Percentiles rank a stretch among this genome's conserved stretches.
These are phyloP conservation scores for Sordaria brevicollis DNA, from an alignment of 495 filamentous ascomycete species.

Conservation along the genomic window DNA sequence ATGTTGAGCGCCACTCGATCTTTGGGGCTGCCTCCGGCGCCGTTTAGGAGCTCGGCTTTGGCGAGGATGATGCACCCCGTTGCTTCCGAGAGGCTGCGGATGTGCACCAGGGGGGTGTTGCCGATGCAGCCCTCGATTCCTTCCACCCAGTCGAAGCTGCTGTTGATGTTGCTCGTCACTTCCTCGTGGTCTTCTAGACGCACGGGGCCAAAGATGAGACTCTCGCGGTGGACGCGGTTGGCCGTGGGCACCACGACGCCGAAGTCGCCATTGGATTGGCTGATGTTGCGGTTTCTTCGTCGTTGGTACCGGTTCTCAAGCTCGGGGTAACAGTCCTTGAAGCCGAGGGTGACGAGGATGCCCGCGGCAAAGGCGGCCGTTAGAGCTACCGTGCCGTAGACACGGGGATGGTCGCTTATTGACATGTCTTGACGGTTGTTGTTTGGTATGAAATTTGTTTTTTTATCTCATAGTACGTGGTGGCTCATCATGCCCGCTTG, in stretches of 20 bases:
- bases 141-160: constrained; percentile 32
- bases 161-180: constrained; percentile 3
- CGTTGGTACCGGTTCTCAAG: constrained; percentile 52
- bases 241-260: neutral
- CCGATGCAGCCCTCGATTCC: constrained; percentile 92
- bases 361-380: constrained; percentile 65
- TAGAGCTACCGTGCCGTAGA: constrained; percentile 47
- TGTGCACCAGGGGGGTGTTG: constrained; percentile 80
- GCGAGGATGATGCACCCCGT: constrained; percentile 88
- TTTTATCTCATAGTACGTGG: neutral
- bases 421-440: constrained; percentile 28
- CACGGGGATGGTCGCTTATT: constrained; percentile 42
- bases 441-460: neutral
- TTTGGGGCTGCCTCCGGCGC: constrained; percentile 90
- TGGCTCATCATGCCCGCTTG: neutral
- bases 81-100: constrained; percentile 81
- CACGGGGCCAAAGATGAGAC: constrained; percentile 33
- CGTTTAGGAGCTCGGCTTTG: constrained; percentile 96
- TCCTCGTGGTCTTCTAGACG: constrained; percentile 43
- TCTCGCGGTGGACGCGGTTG: constrained; percentile 15
- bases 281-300: constrained; percentile 7
- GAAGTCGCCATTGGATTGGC: neutral
- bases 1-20: constrained; percentile 89
- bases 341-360: constrained; percentile 57
- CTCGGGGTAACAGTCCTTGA: constrained; percentile 66